These are phyloP conservation scores for Trichocladium uniseriatum DNA, from an alignment of 495 filamentous ascomycete species.

Conservation along the genomic window DNA sequence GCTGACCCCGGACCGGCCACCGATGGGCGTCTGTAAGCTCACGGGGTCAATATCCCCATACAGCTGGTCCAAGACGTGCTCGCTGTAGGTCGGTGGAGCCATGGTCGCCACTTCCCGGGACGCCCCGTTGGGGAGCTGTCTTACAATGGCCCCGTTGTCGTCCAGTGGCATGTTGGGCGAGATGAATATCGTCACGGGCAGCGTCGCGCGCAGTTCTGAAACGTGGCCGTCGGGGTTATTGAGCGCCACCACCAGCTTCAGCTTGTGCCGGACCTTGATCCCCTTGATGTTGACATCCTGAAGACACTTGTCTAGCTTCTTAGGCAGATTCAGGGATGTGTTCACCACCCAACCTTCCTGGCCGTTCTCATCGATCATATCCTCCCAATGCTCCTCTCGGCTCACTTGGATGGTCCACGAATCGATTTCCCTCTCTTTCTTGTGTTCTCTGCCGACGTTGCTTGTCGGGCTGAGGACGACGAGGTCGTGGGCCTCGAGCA, in stretches of 20 bases:
- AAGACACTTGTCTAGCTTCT: conserved; percentile 64
- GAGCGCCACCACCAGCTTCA: conserved; percentile 76
- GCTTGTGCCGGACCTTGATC: conserved; percentile 81
- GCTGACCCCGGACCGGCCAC: conserved; percentile 55
- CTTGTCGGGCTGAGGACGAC: no score
- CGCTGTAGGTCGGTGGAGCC: conserved; percentile 79
- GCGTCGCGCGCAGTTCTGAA: conserved; percentile 80
- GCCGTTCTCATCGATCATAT: conserved; percentile 60
- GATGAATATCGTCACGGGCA: conserved; percentile 85
- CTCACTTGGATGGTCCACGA: conserved; percentile 53
- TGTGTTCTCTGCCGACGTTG: conserved; percentile 51
- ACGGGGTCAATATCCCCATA: conserved; percentile 74
- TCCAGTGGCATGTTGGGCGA: conserved; percentile 82
- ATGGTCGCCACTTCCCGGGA: conserved; percentile 34
- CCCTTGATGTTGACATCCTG: conserved; percentile 76
- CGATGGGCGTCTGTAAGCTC: conserved; percentile 63
- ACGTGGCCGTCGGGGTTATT: conserved; percentile 90
- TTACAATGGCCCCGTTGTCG: conserved; percentile 63
- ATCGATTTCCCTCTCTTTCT: conserved; percentile 51
- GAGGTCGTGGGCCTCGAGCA: conserved; percentile 71
- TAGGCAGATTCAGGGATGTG: conserved; percentile 61
- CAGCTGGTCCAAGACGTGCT: conserved; percentile 77
- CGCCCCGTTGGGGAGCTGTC: conserved; percentile 39
- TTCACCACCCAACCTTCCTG: conserved; percentile 69
- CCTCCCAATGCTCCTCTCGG: conserved; percentile 49